Conservation (phyloP, 345 rosid species). For the Ceriops decandra region DNA sequence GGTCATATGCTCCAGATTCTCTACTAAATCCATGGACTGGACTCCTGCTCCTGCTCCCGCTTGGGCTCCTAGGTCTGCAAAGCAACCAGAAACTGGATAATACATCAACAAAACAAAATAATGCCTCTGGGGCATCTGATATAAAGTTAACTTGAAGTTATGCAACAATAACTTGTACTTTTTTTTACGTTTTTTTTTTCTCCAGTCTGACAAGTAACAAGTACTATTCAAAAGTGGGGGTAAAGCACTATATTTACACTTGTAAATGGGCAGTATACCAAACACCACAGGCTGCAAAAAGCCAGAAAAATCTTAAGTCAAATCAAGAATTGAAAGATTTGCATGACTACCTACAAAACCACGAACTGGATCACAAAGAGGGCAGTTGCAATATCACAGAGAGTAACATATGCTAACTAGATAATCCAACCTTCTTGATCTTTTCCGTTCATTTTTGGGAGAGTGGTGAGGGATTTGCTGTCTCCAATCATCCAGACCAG, state of each 20-base stretch:
- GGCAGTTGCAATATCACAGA: neutral
- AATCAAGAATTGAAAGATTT: neutral
- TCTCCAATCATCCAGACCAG: slow-evolving; percentile 75
- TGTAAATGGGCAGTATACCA: neutral
- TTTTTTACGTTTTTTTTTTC: too few relatives aligned
- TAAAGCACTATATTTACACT: neutral
- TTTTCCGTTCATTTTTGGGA: slow-evolving; percentile 53
- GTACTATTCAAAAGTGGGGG: neutral
- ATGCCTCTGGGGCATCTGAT: neutral
- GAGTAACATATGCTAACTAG: neutral
- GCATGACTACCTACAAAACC: neutral
- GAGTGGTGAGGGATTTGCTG: slow-evolving; percentile 52
- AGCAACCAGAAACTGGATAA: slow-evolving; percentile 4
- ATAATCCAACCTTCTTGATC: slow-evolving; percentile 45
- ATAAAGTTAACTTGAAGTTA: neutral
- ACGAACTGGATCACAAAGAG: neutral
- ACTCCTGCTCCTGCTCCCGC: slow-evolving; percentile 72
- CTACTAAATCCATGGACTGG: slow-evolving; percentile 54
- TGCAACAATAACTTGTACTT: neutral
- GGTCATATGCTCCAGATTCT: slow-evolving; percentile 57
- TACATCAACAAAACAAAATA: neutral
- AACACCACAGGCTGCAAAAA: neutral
- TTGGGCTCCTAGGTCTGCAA: slow-evolving; percentile 45
- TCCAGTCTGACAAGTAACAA: neutral
- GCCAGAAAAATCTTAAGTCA: neutral